Percentiles rank a stretch among this genome's conserved stretches.
These are phyloP conservation scores for Paraurostyla sp. DNA, from an alignment of 73 alveolate species.

Conservation along the genomic window DNA sequence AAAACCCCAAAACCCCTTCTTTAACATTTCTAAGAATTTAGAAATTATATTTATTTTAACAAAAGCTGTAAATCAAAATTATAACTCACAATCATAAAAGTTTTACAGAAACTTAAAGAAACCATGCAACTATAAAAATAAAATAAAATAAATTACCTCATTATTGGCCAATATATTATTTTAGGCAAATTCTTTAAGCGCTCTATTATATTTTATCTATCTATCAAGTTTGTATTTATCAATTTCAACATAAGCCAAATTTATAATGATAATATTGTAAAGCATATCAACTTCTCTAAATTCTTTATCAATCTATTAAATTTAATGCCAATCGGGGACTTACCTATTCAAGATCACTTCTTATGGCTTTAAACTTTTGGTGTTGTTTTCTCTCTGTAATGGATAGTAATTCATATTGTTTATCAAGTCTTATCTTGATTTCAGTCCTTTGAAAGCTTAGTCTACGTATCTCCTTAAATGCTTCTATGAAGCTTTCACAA, in stretches of 20 bases:
- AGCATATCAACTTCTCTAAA: conserved; percentile 46
- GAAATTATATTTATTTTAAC: not conserved
- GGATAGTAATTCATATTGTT: not conserved
- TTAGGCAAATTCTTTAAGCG: conserved; percentile 15
- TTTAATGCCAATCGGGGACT: not conserved
- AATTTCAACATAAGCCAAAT: conserved; percentile 51
- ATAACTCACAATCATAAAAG: conserved; percentile 17
- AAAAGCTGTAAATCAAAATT: not conserved
- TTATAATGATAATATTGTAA: conserved; percentile 42
- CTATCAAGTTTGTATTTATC: conserved; percentile 49
- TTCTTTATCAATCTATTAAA: conserved; percentile 30
- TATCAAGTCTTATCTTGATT: conserved; percentile 34
- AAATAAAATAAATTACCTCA: conserved; percentile 1
- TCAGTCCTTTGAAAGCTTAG: not conserved
- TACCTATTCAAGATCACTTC: not conserved
- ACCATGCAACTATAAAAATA: conserved; percentile 18
- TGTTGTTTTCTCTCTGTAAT: not conserved
- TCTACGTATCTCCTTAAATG: conserved; percentile 17
- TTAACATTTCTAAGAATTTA: not conserved
- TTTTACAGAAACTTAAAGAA: conserved; percentile 35
- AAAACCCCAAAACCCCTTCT: not conserved
- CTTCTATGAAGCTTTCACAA: conserved; percentile 40
- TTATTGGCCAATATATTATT: not conserved
- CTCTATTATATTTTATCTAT: not conserved
- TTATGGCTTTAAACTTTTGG: not conserved